These are phyloP conservation scores for Posidonia oceanica DNA, from an alignment of 116 monocot species.

Conservation along the genomic window DNA sequence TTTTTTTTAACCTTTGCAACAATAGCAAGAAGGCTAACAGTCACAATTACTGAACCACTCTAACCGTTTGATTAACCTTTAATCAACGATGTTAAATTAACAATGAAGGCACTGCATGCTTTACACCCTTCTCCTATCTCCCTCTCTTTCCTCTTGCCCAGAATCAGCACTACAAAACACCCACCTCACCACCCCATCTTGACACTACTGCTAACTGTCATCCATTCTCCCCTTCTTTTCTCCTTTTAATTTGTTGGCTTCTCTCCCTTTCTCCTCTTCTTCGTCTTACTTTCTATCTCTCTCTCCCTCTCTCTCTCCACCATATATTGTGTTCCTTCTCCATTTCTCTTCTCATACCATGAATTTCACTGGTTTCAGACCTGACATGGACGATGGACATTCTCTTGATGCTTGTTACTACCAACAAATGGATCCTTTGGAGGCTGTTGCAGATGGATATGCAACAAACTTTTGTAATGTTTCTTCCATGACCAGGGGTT, in stretches of 20 bases:
- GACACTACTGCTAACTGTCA: not conserved
- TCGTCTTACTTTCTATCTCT: not conserved
- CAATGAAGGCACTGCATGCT: not conserved
- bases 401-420: not conserved
- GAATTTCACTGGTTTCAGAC: not conserved
- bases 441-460: not conserved
- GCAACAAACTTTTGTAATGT: not conserved
- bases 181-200: not conserved
- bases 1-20: not conserved
- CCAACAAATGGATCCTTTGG: not conserved
- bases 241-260: not conserved
- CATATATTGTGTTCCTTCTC: no score
- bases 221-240: not conserved
- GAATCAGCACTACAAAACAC: not conserved
- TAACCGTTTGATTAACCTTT: not conserved
- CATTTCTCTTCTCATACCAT: not conserved
- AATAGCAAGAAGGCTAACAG: conserved; percentile 3
- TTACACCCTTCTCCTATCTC: not conserved
- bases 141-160: no score
- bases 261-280: not conserved
- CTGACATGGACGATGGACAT: not conserved
- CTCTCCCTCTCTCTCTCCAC: not conserved
- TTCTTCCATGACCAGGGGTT: not conserved
- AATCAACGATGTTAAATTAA: conserved; percentile 3
- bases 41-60: conserved; percentile 1